phyloP scores from a whole-genome alignment of 2,329 filamentous ascomycete genomes.

The Fusarium hainanense region DNA sequence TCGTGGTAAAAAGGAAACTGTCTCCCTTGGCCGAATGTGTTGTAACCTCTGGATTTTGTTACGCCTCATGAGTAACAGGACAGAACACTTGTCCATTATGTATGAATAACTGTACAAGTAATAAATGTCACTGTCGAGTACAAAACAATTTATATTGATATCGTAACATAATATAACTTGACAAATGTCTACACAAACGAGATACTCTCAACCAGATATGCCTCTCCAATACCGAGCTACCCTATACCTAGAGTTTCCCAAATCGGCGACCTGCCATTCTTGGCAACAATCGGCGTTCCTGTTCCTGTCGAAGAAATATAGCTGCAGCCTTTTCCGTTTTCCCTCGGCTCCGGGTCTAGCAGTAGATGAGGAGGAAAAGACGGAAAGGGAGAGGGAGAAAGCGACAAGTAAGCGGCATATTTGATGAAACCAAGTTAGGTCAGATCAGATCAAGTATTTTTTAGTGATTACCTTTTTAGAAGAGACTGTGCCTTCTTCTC shows the following conservation, averaged over 20 bases:
- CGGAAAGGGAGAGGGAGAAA: not conserved
- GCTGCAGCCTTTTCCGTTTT: not conserved
- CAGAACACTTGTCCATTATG: too few relatives aligned
- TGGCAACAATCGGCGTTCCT: not conserved
- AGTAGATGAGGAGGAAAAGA: not conserved
- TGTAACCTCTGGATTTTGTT: accelerated
- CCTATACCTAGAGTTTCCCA: constrained; percentile 13
- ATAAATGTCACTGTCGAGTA: not conserved
- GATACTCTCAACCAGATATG: not conserved
- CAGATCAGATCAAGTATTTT: constrained; percentile 3
- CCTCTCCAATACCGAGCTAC: not conserved
- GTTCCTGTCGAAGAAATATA: constrained; percentile 13
- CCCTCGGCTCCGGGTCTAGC: not conserved
- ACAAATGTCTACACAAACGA: not conserved
- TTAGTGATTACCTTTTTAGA: constrained; percentile 2
- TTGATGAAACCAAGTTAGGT: not conserved
- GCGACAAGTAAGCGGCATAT: not conserved
- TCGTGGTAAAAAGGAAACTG: not conserved
- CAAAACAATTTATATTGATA: not conserved
- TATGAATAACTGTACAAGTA: not conserved
- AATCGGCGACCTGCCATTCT: constrained; percentile 11
- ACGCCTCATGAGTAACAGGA: not conserved
- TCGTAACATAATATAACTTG: not conserved
- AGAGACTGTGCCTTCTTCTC: constrained; percentile 20
- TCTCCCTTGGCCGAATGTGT: not conserved